Evolutionary conservation across 2,329 filamentous ascomycete genomes (phyloP), one percentile per base, ranked within the genome.

Genomic region (Cyphellophora attinorum): DNA sequence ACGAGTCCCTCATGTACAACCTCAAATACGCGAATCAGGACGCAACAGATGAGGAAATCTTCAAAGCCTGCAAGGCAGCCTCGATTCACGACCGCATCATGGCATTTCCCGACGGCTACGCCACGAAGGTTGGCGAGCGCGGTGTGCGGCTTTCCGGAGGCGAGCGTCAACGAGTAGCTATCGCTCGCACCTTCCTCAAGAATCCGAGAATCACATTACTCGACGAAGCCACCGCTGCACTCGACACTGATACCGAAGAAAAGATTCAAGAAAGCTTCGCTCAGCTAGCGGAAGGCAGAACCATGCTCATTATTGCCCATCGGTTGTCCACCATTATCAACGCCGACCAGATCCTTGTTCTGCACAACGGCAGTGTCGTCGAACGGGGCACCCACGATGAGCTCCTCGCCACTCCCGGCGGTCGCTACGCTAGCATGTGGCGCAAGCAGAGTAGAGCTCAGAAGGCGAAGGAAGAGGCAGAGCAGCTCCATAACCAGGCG

Each of bases 1-100:
- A 94, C 56, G 88, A 94, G 57, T 81, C 82, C 1, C 65, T 95
- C 44, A 91, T 94, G 85, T 94, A 93, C 63, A 95, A 95, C 54
- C 67, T 95, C 41, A 81, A 79, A 55, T 94, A 95, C 54, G 86
- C 88, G 40, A 89, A 89, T 45, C 83, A 84, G 28, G 59, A 72
- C 17, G 85, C 81, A 8, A 82, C 81, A 1, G 79, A 93, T 39
- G 81, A 89, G 47, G 78, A 94, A 17, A 78, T 94, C 2, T 82
- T 77, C 50, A 76, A 75, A 29, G 88, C 88, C 10, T 94, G 86
- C 57, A 73, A 75, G 42, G 85, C 85, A 15, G 86, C 88, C 12
- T 89, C 83, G 51, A 94, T 94, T 37, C 88, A 95, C 53, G 86
- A 95, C 45, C 86, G 86, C 53, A 94, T 94, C 48, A 66, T 93